These are phyloP conservation scores for Sphaceloma murrayae DNA, from an alignment of 2,329 filamentous ascomycete species.

Conservation along the genomic window DNA sequence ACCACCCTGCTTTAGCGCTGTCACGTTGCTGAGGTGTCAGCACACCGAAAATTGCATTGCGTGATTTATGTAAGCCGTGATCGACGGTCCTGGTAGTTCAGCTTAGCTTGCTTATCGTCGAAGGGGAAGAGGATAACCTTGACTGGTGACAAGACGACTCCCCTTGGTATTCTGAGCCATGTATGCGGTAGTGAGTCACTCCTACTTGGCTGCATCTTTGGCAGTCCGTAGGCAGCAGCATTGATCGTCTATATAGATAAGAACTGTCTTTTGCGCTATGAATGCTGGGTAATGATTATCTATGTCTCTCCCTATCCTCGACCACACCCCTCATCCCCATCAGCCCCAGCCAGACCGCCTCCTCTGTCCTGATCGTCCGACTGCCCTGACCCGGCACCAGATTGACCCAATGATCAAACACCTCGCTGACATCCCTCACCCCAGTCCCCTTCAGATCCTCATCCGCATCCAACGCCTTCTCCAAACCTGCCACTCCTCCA, in stretches of 20 bases:
- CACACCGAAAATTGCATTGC: constrained; percentile 1
- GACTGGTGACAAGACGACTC: too few relatives aligned
- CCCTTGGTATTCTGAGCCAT: too few relatives aligned
- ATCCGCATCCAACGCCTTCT: constrained; percentile 60
- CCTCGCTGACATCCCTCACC: constrained; percentile 53
- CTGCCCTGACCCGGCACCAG: constrained; percentile 72
- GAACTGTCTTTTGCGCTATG: neutral
- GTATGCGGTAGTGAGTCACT: too few relatives aligned
- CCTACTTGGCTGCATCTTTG: too few relatives aligned
- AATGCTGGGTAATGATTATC: neutral
- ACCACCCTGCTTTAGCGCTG: constrained; percentile 4
- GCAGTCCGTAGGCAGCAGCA: too few relatives aligned
- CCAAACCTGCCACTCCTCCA: constrained; percentile 70
- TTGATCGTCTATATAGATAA: neutral
- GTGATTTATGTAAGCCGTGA: constrained; percentile 8
- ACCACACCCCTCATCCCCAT: constrained; percentile 49
- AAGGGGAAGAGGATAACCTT: too few relatives aligned
- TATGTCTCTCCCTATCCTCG: constrained; percentile 20
- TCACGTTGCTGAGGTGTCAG: constrained; percentile 7
- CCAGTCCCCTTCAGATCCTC: constrained; percentile 50
- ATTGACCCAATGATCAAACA: constrained; percentile 82
- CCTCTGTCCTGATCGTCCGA: constrained; percentile 72
- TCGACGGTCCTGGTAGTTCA: too few relatives aligned
- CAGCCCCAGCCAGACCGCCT: constrained; percentile 69
- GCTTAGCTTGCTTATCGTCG: too few relatives aligned